Evolutionary conservation across 1,284 basidiomycete genomes (phyloP), one percentile per base, ranked within the genome.

Genomic region (Coniophora puteana): DNA sequence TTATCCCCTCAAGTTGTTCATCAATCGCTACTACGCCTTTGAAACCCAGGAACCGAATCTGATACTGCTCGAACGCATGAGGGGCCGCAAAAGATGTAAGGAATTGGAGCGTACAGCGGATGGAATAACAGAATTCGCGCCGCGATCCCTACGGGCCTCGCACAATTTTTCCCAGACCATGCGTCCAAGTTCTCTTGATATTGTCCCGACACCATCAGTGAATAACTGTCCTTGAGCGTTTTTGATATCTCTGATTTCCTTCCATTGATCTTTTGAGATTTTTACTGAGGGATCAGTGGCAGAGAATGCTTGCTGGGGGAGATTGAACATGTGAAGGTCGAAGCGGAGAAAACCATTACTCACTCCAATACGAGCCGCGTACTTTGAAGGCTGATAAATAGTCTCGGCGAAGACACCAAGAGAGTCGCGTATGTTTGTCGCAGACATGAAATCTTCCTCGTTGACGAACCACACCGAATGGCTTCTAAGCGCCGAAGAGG

Each of bases 381-480:
- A 89, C 54, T 84, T 85, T 1, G 87, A 86, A 5, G 88, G 87
- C 25, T 67, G 70, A 35, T 56, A 62, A 32, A 83, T 69, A 16
- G 86, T 69, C 3, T 62, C 56, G 0, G 66, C 52, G 55, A 90
- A 89, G 51, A 84, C 68, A 11, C 87, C 88, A 13, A 89, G 67
- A 13, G 66, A 64, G 18, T 65, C 51, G 18, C 88, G 71, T 41
- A 91, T 87, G 13, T 46, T 62, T 24, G 74, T 63, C 1, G 81
- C 73, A 17, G 69, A 71, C 18, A 88, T 63, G 27, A 34, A 43
- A 0, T 69, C 69, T 26, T 62, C 65, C 17, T 57, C 51, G 43
- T 65, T 68, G 51, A 88, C 64, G 53, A 84, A 89, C 84, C 87
- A 89, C n/a, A 87, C 83, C 0, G 81, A 72, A 52, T 87, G 85